A percentile compares a stretch with the other conserved stretches of the same genome.
Evolutionary conservation across 352 stramenopile species (phyloP).

Genomic region (Globisporangium emineosum): DNA sequence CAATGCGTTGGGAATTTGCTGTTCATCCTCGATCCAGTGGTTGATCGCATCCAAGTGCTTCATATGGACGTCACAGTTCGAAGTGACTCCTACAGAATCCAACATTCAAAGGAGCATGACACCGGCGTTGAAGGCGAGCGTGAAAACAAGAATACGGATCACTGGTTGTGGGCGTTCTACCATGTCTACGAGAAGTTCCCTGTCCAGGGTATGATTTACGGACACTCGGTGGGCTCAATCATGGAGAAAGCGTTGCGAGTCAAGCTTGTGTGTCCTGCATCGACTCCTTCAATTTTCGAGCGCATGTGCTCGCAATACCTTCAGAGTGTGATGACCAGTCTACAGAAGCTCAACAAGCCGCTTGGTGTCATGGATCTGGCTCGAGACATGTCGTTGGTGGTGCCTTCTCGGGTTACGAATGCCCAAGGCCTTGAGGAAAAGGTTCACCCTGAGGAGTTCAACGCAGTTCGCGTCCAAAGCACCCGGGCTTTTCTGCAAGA

Average conservation of each 20-base stretch:
- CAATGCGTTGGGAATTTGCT: conserved; percentile 29
- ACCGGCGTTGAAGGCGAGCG: not conserved
- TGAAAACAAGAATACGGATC: not conserved
- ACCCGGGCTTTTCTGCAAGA: conserved; percentile 23
- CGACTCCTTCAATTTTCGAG: conserved; percentile 1
- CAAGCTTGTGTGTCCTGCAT: conserved; percentile 18
- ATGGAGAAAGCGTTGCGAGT: conserved; percentile 22
- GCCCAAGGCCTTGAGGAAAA: not conserved
- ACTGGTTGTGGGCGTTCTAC: conserved; percentile 25
- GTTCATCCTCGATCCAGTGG: conserved; percentile 25
- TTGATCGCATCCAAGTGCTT: conserved; percentile 16
- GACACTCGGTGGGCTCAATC: not conserved
- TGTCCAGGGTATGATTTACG: conserved; percentile 19
- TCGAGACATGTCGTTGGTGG: conserved; percentile 4
- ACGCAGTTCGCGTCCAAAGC: conserved; percentile 12
- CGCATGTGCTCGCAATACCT: conserved; percentile 21
- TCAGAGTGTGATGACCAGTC: conserved; percentile 34
- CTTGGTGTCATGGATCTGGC: conserved; percentile 34
- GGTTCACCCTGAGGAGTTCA: not conserved
- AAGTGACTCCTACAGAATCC: conserved; percentile 51
- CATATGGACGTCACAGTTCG: conserved; percentile 30
- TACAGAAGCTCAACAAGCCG: conserved; percentile 56
- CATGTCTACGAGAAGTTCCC: conserved; percentile 57
- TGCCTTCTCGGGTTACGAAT: not conserved
- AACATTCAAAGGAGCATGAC: conserved; percentile 15